Evolutionary conservation across 2,329 filamentous ascomycete species (phyloP), one percentile per base, ranked within the genome.

Genomic region (Aspergillus proliferans): DNA sequence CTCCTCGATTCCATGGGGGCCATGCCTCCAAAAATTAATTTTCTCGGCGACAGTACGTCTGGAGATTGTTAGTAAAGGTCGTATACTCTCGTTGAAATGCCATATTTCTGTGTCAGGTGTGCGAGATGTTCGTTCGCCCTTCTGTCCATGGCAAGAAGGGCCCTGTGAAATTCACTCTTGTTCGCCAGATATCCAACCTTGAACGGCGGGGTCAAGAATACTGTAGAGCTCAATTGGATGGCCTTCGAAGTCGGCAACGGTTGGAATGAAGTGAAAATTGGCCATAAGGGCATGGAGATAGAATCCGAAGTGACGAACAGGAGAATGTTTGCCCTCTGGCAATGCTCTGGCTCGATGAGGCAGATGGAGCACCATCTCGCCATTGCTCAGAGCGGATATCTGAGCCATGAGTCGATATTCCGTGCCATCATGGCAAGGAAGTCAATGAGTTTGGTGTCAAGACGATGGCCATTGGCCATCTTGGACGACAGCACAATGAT

Each of bases 121-220:
- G 47, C 39, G 33, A 63, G 56, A 36, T 59, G 41, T 26, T 48
- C 49, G 40, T 63, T 61, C 12, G 60, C 60, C 33, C 51, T 48
- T 28, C 51, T 50, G 26, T 63, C 59, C 44, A 55, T 56, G 2
- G 36, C n/a, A 33, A 56, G 42, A 42, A 60, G 54, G n/a, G 47
- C 44, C 18, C 51, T 47, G 45, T 61, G 52, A 28, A 57, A 46
- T 8, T 48, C 14, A 47, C 40, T 42, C 47, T 15, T 52, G 47
- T 26, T 48, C 40, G 1, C 48, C 49, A 15, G 28, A 21, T 34
- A 58, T 33, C 8, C 36, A 21, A 26, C 33, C 34, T 24, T 57
- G 49, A 44, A 59, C 50, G 14, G 18, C 43, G 33, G 50, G 46
- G n/a, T 54, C 49, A 22, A 59, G 51, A 10, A 49, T 49, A 48